These are phyloP conservation scores for Metschnikowia henanensis DNA, from an alignment of 805 yeast species.

Conservation along the genomic window DNA sequence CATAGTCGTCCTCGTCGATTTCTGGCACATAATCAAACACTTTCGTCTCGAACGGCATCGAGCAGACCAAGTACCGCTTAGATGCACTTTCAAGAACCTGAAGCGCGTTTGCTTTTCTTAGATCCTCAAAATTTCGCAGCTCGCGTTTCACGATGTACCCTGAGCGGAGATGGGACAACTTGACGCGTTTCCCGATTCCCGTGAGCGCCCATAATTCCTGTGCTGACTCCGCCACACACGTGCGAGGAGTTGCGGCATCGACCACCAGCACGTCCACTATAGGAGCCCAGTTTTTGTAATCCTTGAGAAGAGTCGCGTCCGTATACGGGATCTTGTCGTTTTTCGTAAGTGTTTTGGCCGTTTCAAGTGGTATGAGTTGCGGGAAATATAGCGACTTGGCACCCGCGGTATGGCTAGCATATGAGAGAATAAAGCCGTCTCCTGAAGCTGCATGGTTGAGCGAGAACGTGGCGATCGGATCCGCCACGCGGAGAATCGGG, in stretches of 20 bases:
- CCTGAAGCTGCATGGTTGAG: neutral
- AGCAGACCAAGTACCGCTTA: slow-evolving; percentile 29
- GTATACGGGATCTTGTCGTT: slow-evolving; percentile 21
- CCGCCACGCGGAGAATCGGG: slow-evolving; percentile 39
- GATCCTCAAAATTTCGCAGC: slow-evolving; percentile 26
- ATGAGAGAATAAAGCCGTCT: slow-evolving; percentile 28
- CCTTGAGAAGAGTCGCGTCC: slow-evolving; percentile 24
- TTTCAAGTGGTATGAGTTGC: slow-evolving; percentile 1
- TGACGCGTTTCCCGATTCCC: slow-evolving; percentile 35
- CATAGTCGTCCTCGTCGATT: slow-evolving; percentile 25
- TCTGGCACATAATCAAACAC: slow-evolving; percentile 34
- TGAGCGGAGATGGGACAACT: slow-evolving; percentile 30
- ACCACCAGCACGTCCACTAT: slow-evolving; percentile 40
- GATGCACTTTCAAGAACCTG: slow-evolving; percentile 19
- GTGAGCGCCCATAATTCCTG: slow-evolving; percentile 47
- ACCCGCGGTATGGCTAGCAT: slow-evolving; percentile 42
- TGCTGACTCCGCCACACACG: slow-evolving; percentile 16
- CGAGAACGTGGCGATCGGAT: slow-evolving; percentile 32
- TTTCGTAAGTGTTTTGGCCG: neutral
- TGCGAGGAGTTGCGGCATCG: slow-evolving; percentile 24
- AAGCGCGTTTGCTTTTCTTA: slow-evolving; percentile 31
- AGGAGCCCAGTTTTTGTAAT: slow-evolving; percentile 50
- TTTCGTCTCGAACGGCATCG: slow-evolving; percentile 39
- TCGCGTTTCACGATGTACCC: slow-evolving; percentile 32
- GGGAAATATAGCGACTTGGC: slow-evolving; percentile 35